Evolutionary conservation across 2,329 filamentous ascomycete species (phyloP).

Genomic region (Alternaria dauci): DNA sequence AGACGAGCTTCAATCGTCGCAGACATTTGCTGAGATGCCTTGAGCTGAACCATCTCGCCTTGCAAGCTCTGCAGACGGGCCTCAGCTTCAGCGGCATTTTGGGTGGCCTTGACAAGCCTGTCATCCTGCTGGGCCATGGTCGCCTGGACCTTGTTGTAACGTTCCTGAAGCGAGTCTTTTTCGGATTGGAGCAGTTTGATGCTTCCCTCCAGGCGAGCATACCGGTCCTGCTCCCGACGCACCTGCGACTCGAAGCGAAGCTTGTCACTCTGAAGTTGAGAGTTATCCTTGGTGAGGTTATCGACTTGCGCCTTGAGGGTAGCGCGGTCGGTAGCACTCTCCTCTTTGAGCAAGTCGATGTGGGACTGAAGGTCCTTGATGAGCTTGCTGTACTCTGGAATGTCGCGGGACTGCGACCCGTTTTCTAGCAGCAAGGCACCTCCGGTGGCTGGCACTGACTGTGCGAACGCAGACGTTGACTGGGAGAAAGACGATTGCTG

Average conservation of each 20-base stretch:
- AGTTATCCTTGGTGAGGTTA: slow-evolving; percentile 81
- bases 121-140: slow-evolving; percentile 89
- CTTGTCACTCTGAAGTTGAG: slow-evolving; percentile 80
- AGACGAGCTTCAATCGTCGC: slow-evolving; percentile 91
- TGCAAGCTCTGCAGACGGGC: slow-evolving; percentile 85
- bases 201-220: slow-evolving; percentile 89
- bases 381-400: slow-evolving; percentile 77
- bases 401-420: slow-evolving; percentile 62
- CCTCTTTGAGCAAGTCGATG: slow-evolving; percentile 88
- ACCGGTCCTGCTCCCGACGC: slow-evolving; percentile 80
- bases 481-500: slow-evolving; percentile 59
- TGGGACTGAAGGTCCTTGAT: slow-evolving; percentile 88
- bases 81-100: slow-evolving; percentile 88
- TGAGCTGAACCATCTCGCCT: slow-evolving; percentile 89
- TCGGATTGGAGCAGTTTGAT: slow-evolving; percentile 84
- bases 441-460: slow-evolving; percentile 28
- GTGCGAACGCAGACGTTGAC: slow-evolving; percentile 27
- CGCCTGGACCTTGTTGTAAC: slow-evolving; percentile 78
- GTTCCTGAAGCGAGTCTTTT: slow-evolving; percentile 85
- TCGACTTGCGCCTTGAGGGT: slow-evolving; percentile 87
- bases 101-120: slow-evolving; percentile 87
- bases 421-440: slow-evolving; percentile 33
- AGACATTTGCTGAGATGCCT: slow-evolving; percentile 93
- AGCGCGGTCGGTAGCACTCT: slow-evolving; percentile 80
- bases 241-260: slow-evolving; percentile 82